These are phyloP conservation scores for Tanacetum coccineum DNA, from an alignment of 129 eudicot genomes.

Conservation along the genomic window DNA sequence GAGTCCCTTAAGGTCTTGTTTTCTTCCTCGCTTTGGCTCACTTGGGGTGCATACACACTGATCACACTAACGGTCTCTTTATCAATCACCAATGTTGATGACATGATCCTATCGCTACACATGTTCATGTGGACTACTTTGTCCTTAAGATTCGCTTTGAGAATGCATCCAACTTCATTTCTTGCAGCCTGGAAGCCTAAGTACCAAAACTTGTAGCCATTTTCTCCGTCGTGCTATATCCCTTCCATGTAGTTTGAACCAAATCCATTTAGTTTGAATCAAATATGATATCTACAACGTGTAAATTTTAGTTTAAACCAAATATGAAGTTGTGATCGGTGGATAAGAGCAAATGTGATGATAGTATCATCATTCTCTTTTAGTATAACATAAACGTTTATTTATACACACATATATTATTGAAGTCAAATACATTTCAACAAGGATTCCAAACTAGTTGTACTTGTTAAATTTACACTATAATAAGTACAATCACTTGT, in stretches of 20 bases:
- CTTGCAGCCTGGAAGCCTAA: background rate
- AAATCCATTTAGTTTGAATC: too few relatives aligned
- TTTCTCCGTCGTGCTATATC: background rate
- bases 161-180: background rate
- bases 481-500: slow-evolving; percentile 14
- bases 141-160: background rate
- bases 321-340: background rate
- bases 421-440: slow-evolving; percentile 2
- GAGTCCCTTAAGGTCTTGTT: too few relatives aligned
- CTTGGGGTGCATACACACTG: too few relatives aligned
- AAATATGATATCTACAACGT: too few relatives aligned
- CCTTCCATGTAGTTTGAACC: background rate
- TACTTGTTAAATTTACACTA: background rate
- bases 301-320: too few relatives aligned
- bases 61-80: too few relatives aligned
- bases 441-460: slow-evolving; percentile 9
- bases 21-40: too few relatives aligned
- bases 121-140: background rate
- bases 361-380: too few relatives aligned
- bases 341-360: background rate
- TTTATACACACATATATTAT: background rate
- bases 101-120: slow-evolving; percentile 7
- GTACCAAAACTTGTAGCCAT: background rate
- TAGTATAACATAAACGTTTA: too few relatives aligned
- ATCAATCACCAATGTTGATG: background rate